Evolutionary conservation across 306 rosid genomes (phyloP).

Genomic region (Trifolium repens): DNA sequence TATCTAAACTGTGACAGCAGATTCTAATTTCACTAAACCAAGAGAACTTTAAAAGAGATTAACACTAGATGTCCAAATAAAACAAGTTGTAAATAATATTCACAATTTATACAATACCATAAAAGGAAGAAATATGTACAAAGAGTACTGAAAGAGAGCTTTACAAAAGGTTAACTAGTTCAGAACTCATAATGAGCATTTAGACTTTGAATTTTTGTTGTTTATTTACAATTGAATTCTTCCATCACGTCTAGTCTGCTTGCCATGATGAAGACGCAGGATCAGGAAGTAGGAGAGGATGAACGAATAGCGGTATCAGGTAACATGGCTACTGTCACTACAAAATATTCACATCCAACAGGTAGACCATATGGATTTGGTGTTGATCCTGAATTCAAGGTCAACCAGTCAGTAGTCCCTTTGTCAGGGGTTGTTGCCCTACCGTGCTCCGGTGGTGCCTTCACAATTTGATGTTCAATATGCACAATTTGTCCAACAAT

Average conservation of each 20-base stretch:
- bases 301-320: constrained; percentile 92
- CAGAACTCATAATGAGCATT: constrained; percentile 55
- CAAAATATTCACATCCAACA: constrained; percentile 93
- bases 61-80: constrained; percentile 10
- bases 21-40: neutral
- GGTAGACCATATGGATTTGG: constrained; percentile 87
- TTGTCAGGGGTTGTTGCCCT: constrained; percentile 57
- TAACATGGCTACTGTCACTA: constrained; percentile 97
- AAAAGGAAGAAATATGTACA: constrained; percentile 52
- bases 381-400: constrained; percentile 95
- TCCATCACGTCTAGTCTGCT: constrained; percentile 91
- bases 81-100: constrained; percentile 49
- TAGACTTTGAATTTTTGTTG: constrained; percentile 44
- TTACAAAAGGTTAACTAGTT: constrained; percentile 57
- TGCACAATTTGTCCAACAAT: constrained; percentile 99
- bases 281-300: constrained; percentile 89
- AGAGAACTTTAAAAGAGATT: neutral
- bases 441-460: constrained; percentile 56
- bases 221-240: constrained; percentile 81
- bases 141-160: constrained; percentile 51
- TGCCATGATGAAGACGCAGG: constrained; percentile 59
- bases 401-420: constrained; percentile 66
- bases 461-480: constrained; percentile 83
- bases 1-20: neutral
- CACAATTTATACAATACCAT: constrained; percentile 48